These are phyloP conservation scores for Xerocomus nothofagi DNA, from an alignment of 1,284 basidiomycete species.

Conservation along the genomic window DNA sequence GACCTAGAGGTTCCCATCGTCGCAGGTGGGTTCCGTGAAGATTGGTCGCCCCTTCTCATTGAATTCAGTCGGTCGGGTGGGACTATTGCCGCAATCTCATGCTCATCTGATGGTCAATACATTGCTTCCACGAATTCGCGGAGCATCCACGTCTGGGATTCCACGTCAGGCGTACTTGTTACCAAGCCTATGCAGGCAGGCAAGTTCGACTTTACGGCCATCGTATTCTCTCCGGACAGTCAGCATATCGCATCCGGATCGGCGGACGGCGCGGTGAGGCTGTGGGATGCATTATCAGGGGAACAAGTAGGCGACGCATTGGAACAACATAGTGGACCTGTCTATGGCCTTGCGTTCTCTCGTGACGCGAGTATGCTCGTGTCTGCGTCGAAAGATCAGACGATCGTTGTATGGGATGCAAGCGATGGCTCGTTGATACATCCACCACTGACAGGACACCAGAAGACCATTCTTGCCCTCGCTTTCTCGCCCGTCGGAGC, in stretches of 20 bases:
- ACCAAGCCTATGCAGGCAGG: constrained; percentile 17
- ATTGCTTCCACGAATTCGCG: constrained; percentile 30
- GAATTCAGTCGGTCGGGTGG: constrained; percentile 26
- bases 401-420: constrained; percentile 31
- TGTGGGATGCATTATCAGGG: constrained; percentile 32
- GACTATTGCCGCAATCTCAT: constrained; percentile 20
- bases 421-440: constrained; percentile 16
- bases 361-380: constrained; percentile 26
- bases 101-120: constrained; percentile 30
- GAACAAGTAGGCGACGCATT: constrained; percentile 17
- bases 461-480: constrained; percentile 28
- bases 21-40: constrained; percentile 32
- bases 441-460: constrained; percentile 24
- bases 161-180: constrained; percentile 31
- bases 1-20: constrained; percentile 25
- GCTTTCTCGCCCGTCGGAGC: constrained; percentile 29
- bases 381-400: constrained; percentile 31
- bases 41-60: constrained; percentile 34
- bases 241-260: constrained; percentile 29
- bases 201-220: constrained; percentile 10
- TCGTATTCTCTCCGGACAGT: constrained; percentile 32
- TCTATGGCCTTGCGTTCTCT: constrained; percentile 33
- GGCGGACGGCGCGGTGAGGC: constrained; percentile 16
- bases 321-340: constrained; percentile 17
- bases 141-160: constrained; percentile 30